A percentile compares a stretch with the other conserved stretches of the same genome.
phyloP scores from a whole-genome alignment of 768 basidiomycete species.

The Gloeostereum incarnatum region DNA sequence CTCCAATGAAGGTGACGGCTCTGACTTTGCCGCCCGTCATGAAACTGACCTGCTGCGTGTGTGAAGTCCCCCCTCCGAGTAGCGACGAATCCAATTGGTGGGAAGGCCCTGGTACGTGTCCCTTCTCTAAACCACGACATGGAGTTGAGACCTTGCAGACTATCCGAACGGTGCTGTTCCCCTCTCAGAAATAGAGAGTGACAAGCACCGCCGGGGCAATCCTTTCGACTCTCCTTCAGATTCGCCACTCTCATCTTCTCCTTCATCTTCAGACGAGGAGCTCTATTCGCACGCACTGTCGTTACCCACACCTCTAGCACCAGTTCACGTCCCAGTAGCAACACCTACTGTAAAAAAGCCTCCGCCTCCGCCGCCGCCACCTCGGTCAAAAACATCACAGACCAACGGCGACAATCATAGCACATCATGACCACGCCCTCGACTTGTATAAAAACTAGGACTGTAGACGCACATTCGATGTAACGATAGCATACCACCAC shows the following conservation, averaged over 20 bases:
- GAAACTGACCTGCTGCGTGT: conserved; percentile 5
- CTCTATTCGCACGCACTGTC: conserved; percentile 66
- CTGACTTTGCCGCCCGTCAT: background rate
- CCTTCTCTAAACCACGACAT: background rate
- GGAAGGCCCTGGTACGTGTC: conserved; percentile 51
- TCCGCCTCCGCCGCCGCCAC: conserved; percentile 38
- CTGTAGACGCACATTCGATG: conserved; percentile 1
- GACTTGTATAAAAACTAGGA: background rate
- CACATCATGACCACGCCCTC: conserved; percentile 1
- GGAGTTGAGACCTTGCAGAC: conserved; percentile 23
- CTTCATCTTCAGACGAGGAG: conserved; percentile 81
- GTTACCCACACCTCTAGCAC: conserved; percentile 63
- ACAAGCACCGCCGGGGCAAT: conserved; percentile 28
- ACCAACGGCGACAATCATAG: conserved; percentile 1
- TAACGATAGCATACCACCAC: conserved; percentile 7
- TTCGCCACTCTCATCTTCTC: conserved; percentile 63
- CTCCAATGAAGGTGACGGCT: conserved; percentile 32
- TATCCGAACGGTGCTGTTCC: conserved; percentile 49
- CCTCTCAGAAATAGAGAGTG: conserved; percentile 21
- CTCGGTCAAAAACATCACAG: conserved; percentile 19
- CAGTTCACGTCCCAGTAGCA: no score
- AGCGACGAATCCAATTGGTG: conserved; percentile 75
- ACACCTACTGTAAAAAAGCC: no score
- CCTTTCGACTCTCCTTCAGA: conserved; percentile 68
- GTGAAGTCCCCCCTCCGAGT: conserved; percentile 77